Conservation (phyloP, 139 green algal genomes). For the Raphidocelis subcapitata region DNA sequence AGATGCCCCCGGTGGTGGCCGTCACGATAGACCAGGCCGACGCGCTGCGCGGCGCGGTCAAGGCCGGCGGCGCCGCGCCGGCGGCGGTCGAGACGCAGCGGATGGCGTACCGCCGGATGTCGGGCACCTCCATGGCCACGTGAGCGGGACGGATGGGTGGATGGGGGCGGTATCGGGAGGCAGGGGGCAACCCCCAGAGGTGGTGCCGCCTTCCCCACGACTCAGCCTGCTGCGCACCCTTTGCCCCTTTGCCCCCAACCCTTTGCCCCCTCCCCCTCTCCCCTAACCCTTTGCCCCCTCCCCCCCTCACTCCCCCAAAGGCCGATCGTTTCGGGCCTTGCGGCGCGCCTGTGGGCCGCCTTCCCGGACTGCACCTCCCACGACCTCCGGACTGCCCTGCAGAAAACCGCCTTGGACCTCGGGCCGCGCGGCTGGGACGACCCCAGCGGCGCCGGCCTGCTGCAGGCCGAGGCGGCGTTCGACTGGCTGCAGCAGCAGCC, state of each 20-base stretch:
- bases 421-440: constrained; percentile 3
- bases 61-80: too few species aligned
- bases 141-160: too few species aligned
- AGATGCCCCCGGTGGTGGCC: not conserved
- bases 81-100: not conserved
- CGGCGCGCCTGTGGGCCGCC: constrained; percentile 12
- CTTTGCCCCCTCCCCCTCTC: not conserved
- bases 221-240: not conserved
- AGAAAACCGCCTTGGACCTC: constrained; percentile 9
- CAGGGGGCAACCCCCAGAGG: too few species aligned
- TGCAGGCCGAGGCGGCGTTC: constrained; percentile 13
- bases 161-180: too few species aligned
- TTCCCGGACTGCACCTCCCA: constrained; percentile 12
- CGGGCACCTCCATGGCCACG: constrained; percentile 19
- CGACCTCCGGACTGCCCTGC: not conserved
- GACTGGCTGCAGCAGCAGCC: constrained; percentile 14
- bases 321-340: constrained; percentile 9
- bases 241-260: not conserved
- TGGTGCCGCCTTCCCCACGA: too few species aligned
- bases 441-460: constrained; percentile 1
- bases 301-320: not conserved
- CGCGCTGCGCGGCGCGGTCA: not conserved
- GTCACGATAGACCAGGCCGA: not conserved
- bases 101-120: constrained; percentile 8
- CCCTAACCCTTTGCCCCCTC: not conserved